Evolutionary conservation across 441 rosid genomes (phyloP).

Genomic region (Dalechampia spathulata): DNA sequence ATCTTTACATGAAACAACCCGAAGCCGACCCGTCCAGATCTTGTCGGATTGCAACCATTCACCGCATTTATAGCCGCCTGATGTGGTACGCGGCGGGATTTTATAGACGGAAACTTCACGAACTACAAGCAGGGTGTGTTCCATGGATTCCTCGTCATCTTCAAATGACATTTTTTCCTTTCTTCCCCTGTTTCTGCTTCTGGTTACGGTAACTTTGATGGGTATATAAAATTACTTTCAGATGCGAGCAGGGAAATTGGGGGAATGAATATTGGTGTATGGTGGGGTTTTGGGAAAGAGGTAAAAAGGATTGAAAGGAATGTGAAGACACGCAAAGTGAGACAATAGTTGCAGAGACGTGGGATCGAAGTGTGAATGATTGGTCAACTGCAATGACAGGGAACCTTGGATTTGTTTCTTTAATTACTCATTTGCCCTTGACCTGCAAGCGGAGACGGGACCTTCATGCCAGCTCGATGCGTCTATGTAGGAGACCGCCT

Average conservation of each 20-base stretch:
- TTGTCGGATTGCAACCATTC: constrained; percentile 98
- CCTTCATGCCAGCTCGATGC: too few relatives aligned
- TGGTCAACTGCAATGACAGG: constrained; percentile 17
- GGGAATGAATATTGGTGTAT: not conserved
- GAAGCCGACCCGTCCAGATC: constrained; percentile 98
- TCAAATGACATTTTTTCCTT: constrained; percentile 57
- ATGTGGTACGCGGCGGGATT: constrained; percentile 91
- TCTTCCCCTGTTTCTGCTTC: not conserved
- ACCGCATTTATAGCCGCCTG: constrained; percentile 98
- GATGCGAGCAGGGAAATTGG: too few relatives aligned
- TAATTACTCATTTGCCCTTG: constrained; percentile 8
- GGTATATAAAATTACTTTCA: too few relatives aligned
- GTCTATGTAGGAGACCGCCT: too few relatives aligned
- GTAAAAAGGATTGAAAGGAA: not conserved
- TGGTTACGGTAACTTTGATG: not conserved
- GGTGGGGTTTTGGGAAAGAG: not conserved
- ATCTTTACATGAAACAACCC: constrained; percentile 89
- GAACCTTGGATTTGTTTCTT: not conserved
- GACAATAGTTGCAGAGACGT: constrained; percentile 25
- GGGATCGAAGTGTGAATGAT: constrained; percentile 23
- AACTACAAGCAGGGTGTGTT: constrained; percentile 92
- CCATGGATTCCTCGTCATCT: constrained; percentile 83
- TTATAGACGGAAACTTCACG: constrained; percentile 89
- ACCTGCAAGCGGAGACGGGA: too few relatives aligned
- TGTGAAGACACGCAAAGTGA: not conserved